Base-by-base conservation (phyloP, 495 filamentous ascomycete species). In the Talaromyces ruber region DNA sequence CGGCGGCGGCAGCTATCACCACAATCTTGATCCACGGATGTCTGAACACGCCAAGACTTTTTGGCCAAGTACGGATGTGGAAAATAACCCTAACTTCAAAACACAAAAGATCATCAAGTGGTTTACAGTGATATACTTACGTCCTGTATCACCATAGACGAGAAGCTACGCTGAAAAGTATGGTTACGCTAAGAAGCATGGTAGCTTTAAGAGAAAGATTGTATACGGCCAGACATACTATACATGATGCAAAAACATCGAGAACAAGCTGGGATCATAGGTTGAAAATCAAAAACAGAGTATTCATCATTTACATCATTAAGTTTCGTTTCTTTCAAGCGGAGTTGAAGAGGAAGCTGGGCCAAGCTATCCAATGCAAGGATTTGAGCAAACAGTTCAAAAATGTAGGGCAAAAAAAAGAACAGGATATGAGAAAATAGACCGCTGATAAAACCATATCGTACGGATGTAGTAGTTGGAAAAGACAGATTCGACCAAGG, bases 251-350 rank as follows among this genome's bases (percentile, higher is more conserved):
- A 57, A 34, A 57, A 29, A 57, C 26, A 57, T 34, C 54, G 11
- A 21, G 16, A 34, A 34, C 28, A 57, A 57, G 21, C 28, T 57
- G 26, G 51, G 22, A 25, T 34, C 54, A 21, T 57, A 30, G 51
- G 29, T 16, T 18, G 16, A 57, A 34, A 21, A 57, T 57, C 54
- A 57, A 34, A 29, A 52, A 28, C 12, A 2, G 50, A 53, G 50
- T 53, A 28, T 53, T 57, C 54, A 34, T 57, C 54, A 57, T 54
- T 54, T 29, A n/a, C 52, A 29, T 57, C 54, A 34, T 57, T 34
- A 54, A 57, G 54, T 57, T 57, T 57, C 54, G 54, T 57, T 52
- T 57, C 54, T 57, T 57, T 25, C 54, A 22, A 57, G 54, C 11
- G 9, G 4, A 26, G 14, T 54, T 22, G 22, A 25, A 54, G 5